phyloP scores from a whole-genome alignment of 108 stramenopile genomes.

The Chaetoceros muelleri region DNA sequence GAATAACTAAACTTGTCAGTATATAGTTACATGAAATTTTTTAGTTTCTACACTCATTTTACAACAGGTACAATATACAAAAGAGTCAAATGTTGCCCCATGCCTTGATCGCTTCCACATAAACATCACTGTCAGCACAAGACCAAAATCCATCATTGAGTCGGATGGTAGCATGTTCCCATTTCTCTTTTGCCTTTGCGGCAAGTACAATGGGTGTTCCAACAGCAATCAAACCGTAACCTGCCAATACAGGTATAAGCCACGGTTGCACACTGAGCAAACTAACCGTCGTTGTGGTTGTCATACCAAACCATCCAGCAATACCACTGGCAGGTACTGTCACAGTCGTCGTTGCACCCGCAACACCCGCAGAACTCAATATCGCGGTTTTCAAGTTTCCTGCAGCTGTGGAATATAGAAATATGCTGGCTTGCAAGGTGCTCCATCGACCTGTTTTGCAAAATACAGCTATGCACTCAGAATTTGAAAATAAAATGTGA shows the following conservation, averaged over 20 bases:
- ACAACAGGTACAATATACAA: too few relatives aligned
- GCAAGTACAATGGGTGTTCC: conserved; percentile 48
- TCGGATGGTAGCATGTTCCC: conserved; percentile 47
- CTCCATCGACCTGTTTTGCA: conserved; percentile 51
- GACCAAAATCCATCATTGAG: conserved; percentile 60
- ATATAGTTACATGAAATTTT: too few relatives aligned
- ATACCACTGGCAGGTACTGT: conserved; percentile 64
- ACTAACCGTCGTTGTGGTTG: conserved; percentile 45
- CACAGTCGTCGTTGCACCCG: conserved; percentile 43
- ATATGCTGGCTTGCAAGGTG: conserved; percentile 42
- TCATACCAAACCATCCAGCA: conserved; percentile 66
- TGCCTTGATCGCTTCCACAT: not conserved
- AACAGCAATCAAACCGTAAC: conserved; percentile 55
- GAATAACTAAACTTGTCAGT: too few relatives aligned
- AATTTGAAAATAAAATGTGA: conserved; percentile 59
- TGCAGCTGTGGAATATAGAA: conserved; percentile 37
- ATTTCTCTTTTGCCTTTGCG: conserved; percentile 23
- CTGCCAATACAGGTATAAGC: conserved; percentile 56
- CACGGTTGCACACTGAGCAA: conserved; percentile 43
- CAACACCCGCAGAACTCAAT: conserved; percentile 47
- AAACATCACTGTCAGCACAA: conserved; percentile 8
- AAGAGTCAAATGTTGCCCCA: not conserved
- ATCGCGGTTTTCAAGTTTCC: conserved; percentile 65
- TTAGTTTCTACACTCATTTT: too few relatives aligned
- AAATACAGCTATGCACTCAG: conserved; percentile 80